Evolutionary conservation across 768 basidiomycete genomes (phyloP).

Genomic region (Pisolithus tinctorius): DNA sequence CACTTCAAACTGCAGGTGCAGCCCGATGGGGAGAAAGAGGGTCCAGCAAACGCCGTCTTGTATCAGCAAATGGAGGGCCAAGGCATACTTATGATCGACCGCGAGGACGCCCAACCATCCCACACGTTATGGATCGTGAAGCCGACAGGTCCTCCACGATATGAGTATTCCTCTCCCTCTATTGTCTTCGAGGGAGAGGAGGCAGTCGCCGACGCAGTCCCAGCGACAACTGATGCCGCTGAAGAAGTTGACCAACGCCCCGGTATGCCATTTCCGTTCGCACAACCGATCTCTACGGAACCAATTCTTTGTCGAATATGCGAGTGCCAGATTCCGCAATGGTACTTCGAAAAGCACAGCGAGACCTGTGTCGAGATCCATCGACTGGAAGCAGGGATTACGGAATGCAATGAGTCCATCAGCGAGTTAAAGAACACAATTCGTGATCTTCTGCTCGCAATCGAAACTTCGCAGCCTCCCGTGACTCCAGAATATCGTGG

Average conservation of each 20-base stretch:
- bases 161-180: conserved; percentile 57
- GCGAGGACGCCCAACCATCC: conserved; percentile 77
- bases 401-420: conserved; percentile 90
- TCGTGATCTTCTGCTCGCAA: conserved; percentile 62
- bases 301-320: conserved; percentile 95
- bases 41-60: conserved; percentile 40
- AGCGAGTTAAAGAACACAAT: conserved; percentile 82
- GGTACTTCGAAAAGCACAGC: conserved; percentile 99
- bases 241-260: conserved; percentile 38
- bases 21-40: conserved; percentile 50
- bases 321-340: conserved; percentile 92
- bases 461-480: conserved; percentile 70
- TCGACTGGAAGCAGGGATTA: conserved; percentile 90
- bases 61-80: conserved; percentile 94
- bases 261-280: conserved; percentile 67
- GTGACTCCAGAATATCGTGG: conserved; percentile 78
- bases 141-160: conserved; percentile 66
- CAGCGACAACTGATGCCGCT: conserved; percentile 34
- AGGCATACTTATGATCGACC: conserved; percentile 97
- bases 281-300: conserved; percentile 70
- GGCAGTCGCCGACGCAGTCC: conserved; percentile 30
- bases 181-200: conserved; percentile 48
- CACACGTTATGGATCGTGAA: conserved; percentile 99
- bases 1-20: conserved; percentile 81
- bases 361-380: conserved; percentile 97